Evolutionary conservation across 441 rosid species (phyloP).

Genomic region (Pelargonium citronellum): DNA sequence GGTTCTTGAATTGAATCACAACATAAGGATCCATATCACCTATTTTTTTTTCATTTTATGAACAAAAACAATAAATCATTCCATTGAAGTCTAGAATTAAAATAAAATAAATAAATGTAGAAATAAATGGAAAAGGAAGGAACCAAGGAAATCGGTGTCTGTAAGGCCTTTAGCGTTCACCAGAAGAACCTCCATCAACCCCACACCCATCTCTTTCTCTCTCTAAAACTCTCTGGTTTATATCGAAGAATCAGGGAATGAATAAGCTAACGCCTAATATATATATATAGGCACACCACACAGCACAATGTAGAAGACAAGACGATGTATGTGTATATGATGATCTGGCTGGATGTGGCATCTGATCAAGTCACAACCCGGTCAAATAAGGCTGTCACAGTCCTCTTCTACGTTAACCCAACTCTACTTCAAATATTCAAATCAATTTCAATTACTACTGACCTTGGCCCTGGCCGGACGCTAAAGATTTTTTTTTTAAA

Average conservation of each 20-base stretch:
- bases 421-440: too few species aligned
- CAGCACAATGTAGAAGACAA: too few species aligned
- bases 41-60: conserved; percentile 11
- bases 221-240: background rate
- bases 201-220: conserved; percentile 47
- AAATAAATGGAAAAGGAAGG: background rate
- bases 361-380: background rate
- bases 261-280: too few species aligned
- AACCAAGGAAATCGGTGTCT: background rate
- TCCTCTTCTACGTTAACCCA: background rate
- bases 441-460: too few species aligned
- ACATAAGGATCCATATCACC: conserved; percentile 75
- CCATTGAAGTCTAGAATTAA: background rate
- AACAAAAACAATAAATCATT: background rate
- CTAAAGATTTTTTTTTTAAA: too few species aligned
- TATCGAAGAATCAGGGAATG: background rate
- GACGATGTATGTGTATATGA: too few species aligned
- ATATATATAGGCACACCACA: too few species aligned
- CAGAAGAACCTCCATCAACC: conserved; percentile 60
- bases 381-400: background rate
- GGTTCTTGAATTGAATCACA: conserved; percentile 53
- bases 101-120: background rate
- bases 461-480: too few species aligned
- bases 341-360: background rate
- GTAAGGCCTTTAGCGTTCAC: conserved; percentile 62